These are phyloP conservation scores for Leccinellum rugosiceps DNA, from an alignment of 768 basidiomycete species.

Conservation along the genomic window DNA sequence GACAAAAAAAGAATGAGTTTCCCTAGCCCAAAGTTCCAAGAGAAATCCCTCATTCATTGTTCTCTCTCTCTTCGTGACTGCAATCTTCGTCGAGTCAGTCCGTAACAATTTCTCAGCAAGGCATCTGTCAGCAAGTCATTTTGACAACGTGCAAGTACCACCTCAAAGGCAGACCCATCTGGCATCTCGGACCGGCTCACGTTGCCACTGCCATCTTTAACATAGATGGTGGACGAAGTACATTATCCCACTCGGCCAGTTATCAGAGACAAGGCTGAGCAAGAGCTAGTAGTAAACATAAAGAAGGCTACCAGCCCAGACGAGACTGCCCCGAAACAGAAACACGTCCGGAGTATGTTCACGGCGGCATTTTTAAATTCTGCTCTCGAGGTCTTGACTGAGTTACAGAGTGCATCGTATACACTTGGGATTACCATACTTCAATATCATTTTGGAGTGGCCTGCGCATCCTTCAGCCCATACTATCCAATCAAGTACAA, in stretches of 20 bases:
- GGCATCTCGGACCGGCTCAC: conserved; percentile 11
- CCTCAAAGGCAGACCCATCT: not conserved
- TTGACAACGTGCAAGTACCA: conserved; percentile 25
- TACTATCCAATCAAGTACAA: conserved; percentile 94
- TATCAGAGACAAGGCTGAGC: conserved; percentile 97
- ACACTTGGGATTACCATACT: conserved; percentile 99
- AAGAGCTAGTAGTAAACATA: conserved; percentile 90
- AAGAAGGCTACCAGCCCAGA: conserved; percentile 98
- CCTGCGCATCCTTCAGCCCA: conserved; percentile 93
- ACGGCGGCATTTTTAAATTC: conserved; percentile 11
- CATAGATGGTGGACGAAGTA: conserved; percentile 66
- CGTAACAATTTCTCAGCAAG: too few species aligned
- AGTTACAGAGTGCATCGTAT: conserved; percentile 87
- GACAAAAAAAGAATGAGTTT: too few species aligned
- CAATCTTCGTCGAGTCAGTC: too few species aligned
- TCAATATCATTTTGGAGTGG: conserved; percentile 98
- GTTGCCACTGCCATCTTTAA: conserved; percentile 43
- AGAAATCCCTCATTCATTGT: too few species aligned
- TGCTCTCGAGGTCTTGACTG: conserved; percentile 12
- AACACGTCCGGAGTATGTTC: conserved; percentile 93
- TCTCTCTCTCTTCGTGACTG: too few species aligned
- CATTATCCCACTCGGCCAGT: conserved; percentile 97
- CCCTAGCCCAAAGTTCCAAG: too few species aligned
- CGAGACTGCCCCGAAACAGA: conserved; percentile 97
- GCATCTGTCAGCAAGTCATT: not conserved